Evolutionary conservation across 1,284 basidiomycete species (phyloP).

Genomic region (Inonotus hispidus): DNA sequence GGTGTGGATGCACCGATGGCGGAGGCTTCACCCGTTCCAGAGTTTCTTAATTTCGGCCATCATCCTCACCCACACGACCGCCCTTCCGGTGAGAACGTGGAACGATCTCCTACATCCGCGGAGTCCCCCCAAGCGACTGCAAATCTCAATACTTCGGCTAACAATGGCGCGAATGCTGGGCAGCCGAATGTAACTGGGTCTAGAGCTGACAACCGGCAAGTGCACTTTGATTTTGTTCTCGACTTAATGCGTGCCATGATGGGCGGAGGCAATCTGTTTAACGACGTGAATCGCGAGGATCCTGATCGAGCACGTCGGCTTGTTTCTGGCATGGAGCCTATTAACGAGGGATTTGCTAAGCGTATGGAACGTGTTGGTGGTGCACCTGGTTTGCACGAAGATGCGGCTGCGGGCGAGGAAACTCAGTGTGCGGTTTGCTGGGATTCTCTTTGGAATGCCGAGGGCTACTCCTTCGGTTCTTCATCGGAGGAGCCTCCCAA

Average conservation of each 20-base stretch:
- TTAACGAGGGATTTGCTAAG: conserved; percentile 60
- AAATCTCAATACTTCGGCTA: background rate
- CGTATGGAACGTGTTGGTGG: conserved; percentile 56
- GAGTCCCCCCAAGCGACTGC: background rate
- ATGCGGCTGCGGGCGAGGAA: conserved; percentile 34
- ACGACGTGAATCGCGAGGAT: conserved; percentile 49
- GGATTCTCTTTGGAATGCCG: conserved; percentile 54
- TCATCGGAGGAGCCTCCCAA: conserved; percentile 17
- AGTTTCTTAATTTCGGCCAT: background rate
- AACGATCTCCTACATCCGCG: background rate
- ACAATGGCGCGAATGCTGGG: background rate
- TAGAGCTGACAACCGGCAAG: background rate
- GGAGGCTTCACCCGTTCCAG: background rate
- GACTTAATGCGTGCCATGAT: conserved; percentile 1
- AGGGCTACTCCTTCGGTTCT: conserved; percentile 35
- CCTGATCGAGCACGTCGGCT: conserved; percentile 58
- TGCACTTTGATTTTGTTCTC: background rate
- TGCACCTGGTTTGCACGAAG: conserved; percentile 33
- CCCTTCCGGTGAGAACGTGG: background rate
- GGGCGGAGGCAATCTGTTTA: conserved; percentile 18
- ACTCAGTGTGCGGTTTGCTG: conserved; percentile 69
- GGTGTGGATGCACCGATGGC: background rate
- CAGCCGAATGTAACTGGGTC: background rate
- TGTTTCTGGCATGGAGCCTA: conserved; percentile 57
- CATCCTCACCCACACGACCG: background rate